Evolutionary conservation across 352 stramenopile genomes (phyloP).

Genomic region (Globisporangium paroecandrum): DNA sequence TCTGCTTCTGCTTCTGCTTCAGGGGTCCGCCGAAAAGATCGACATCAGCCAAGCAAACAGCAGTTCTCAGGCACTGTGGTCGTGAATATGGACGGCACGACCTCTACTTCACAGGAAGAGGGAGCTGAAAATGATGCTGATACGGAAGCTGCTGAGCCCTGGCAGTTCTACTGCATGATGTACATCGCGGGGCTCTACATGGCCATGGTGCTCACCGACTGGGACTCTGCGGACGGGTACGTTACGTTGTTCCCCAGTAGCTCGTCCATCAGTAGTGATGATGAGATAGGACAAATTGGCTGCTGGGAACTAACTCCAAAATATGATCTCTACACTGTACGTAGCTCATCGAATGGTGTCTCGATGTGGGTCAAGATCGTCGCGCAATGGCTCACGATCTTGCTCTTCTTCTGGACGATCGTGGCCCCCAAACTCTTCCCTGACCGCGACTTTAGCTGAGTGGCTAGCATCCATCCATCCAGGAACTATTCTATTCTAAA

Average conservation of each 20-base stretch:
- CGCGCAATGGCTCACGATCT: constrained; percentile 92
- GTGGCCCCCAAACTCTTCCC: constrained; percentile 93
- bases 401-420: constrained; percentile 94
- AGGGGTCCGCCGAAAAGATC: not conserved
- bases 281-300: too few species aligned
- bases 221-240: constrained; percentile 81
- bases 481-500: not conserved
- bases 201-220: constrained; percentile 94
- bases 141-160: constrained; percentile 63
- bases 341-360: constrained; percentile 54
- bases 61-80: constrained; percentile 38
- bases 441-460: constrained; percentile 85
- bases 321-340: too few species aligned
- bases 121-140: not conserved
- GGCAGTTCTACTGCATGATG: constrained; percentile 94
- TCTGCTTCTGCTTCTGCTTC: not conserved
- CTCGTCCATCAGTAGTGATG: not conserved
- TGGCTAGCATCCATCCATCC: not conserved
- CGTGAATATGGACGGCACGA: constrained; percentile 23
- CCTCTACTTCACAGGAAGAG: not conserved
- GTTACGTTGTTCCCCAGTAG: constrained; percentile 5
- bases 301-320: not conserved
- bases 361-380: constrained; percentile 96
- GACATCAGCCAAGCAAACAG: not conserved
- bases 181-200: constrained; percentile 90